Base-by-base conservation (phyloP, 352 stramenopile species). In the Phytophthora ramorum region DNA sequence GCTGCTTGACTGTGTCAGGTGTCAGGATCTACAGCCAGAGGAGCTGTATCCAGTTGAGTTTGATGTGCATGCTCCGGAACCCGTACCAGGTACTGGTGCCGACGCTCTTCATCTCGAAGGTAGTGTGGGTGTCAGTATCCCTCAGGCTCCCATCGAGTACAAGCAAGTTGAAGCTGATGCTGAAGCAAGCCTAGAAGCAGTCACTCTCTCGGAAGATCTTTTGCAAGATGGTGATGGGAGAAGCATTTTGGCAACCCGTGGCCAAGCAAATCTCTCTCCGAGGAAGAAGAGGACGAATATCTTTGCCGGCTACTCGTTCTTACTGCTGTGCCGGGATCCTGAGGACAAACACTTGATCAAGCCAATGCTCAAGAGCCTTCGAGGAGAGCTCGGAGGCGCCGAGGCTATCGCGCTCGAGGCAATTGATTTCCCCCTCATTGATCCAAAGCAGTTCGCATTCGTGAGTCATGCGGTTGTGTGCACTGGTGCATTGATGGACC, bases 391-490 rank as follows among this genome's bases (percentile, higher is more conserved):
- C 19, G 70, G 73, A 30, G 62, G 73, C 4, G 73, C 76, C 0
- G 75, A 89, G 35, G 74, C 69, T 8, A 70, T 91, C 48, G 76
- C 83, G 12, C 52, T 91, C 32, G 62, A 75, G 46, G 55, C 69
- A 7, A 77, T 76, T 22, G 79, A 92, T 63, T 77, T 90, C n/a
- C 66, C 62, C 20, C 63, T 69, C 19, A 24, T 92, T 2, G 75
- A 89, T 24, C 66, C 81, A 3, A 61, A 58, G 3, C 75, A 93
- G 40, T 85, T 93, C 47, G 54, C 74, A 1, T 88, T 90, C 61
- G 54, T 93, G n/a, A 91, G 79, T 2, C 79, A 92, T 60, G 67
- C 79, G 7, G 81, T 92, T 2, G 41, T 93, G 0, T 86, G 83
- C 57, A 79, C 73, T 26, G 85, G 85, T n/a, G 81, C 75, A 0